Conservation (phyloP, 2,329 filamentous ascomycete genomes). For the Aureobasidium mangrovei region DNA sequence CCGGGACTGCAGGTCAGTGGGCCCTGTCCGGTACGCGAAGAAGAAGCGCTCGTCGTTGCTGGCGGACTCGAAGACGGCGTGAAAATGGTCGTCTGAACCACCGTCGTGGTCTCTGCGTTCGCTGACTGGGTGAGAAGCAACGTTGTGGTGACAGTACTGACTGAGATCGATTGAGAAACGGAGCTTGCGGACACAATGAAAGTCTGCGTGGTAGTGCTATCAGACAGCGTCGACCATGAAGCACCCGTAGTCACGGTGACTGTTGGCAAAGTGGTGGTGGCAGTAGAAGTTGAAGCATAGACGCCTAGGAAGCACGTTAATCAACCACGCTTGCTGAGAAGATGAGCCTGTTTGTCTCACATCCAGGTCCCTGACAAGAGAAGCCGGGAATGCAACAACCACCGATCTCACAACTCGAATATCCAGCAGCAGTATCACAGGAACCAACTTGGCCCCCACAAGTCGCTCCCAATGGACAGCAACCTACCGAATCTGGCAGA, state of each 20-base stretch:
- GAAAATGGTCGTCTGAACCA: constrained; percentile 14
- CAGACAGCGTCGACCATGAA: constrained; percentile 2
- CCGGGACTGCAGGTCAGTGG: constrained; percentile 33
- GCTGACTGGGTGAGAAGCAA: constrained; percentile 14
- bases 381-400: constrained; percentile 70
- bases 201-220: constrained; percentile 7
- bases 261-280: constrained; percentile 21
- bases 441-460: constrained; percentile 55
- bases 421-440: constrained; percentile 50
- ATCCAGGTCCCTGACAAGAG: constrained; percentile 60
- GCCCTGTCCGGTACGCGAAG: constrained; percentile 11
- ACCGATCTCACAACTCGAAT: constrained; percentile 54
- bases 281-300: constrained; percentile 18
- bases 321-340: background rate
- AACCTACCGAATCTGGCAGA: constrained; percentile 61
- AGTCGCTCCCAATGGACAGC: constrained; percentile 57
- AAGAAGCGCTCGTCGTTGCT: constrained; percentile 10
- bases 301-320: constrained; percentile 15
- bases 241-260: constrained; percentile 16
- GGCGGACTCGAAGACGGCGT: constrained; percentile 3
- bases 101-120: constrained; percentile 15
- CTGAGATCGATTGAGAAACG: constrained; percentile 17
- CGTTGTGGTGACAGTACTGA: constrained; percentile 23
- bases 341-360: constrained; percentile 39
- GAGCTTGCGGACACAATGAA: constrained; percentile 15